Base-by-base conservation (phyloP, 2,329 filamentous ascomycete species). In the Fusarium sp. region DNA sequence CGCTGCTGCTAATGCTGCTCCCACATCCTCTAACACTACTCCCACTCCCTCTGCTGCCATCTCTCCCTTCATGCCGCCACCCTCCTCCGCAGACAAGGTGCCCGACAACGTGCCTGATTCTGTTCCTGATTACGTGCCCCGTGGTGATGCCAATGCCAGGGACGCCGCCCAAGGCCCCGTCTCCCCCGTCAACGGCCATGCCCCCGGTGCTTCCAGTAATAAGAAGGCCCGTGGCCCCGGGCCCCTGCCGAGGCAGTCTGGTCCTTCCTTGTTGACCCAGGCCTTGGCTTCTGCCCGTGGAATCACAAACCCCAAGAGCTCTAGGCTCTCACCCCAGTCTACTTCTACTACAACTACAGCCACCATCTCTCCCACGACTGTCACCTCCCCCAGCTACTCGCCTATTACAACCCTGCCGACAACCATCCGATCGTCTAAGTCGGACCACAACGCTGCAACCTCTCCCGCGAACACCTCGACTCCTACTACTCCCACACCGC, bases 281-380 rank as follows among this genome's bases (percentile, higher is more conserved):
- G 85, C 86, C 75, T 80, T 88, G 77, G 85, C 85, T 76, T 86
- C 85, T 78, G 86, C 85, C 75, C 84, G 86, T 74, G 85, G 85
- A 74, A 86, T 87, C 38, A 72, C 69, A 36, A 71, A 65, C 53
- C 25, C 61, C 57, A 70, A 71, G 29, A 62, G 56, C 46, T 38
- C 67, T 23, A 65, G 56, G 67, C 54, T 46, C 44, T 70, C 63
- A 34, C 62, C 58, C 20, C 50, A 50, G 44, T 51, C 67, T 64
- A 33, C 58, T 50, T 50, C 51, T 20, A 44, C 64, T 38, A 57
- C 67, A 51, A 56, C 53, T 16, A 40, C 53, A 49, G 31, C 61
- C 51, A 42, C 67, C 57, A 51, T 36, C 53, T 49, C 67, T 69
- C 59, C 59, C 25, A 55, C 72, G 36, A 61, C 72, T 18, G 58